These are phyloP conservation scores for Carex sylvatica DNA, from an alignment of 202 grass and related monocot genomes.

Conservation along the genomic window DNA sequence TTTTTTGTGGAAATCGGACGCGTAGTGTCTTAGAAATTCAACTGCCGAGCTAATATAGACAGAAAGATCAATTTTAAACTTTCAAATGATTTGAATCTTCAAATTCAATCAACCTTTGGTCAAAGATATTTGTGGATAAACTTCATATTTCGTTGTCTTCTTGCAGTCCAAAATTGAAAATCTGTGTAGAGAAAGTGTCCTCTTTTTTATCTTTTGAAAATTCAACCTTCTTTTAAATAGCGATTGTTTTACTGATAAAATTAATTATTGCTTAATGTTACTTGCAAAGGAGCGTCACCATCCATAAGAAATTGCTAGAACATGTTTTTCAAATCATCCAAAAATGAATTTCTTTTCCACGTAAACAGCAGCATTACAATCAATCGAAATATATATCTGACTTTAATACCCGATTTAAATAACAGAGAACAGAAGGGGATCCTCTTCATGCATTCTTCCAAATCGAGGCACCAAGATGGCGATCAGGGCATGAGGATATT, in stretches of 20 bases:
- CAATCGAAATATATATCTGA: neutral
- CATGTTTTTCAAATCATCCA: neutral
- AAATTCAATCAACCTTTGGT: neutral
- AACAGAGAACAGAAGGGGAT: slow-evolving; percentile 83
- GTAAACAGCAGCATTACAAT: neutral
- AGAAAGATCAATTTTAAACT: neutral
- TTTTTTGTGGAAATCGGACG: too few species aligned
- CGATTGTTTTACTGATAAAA: neutral
- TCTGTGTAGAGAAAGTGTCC: neutral
- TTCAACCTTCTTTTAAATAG: neutral
- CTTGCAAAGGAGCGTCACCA: neutral
- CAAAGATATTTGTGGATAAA: neutral
- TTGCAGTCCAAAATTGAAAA: slow-evolving; percentile 5
- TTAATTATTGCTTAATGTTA: neutral
- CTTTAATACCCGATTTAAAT: slow-evolving; percentile 4
- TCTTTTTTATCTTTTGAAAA: neutral
- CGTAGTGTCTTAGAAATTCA: neutral
- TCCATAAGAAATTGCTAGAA: neutral
- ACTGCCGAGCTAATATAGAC: neutral
- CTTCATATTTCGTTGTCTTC: neutral
- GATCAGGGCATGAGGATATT: slow-evolving; percentile 82
- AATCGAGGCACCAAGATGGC: slow-evolving; percentile 66
- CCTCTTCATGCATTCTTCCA: slow-evolving; percentile 90
- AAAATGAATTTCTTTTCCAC: neutral
- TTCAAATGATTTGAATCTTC: neutral